Conservation (phyloP, 1,284 basidiomycete species). For the Boletus albobrunnescens region DNA sequence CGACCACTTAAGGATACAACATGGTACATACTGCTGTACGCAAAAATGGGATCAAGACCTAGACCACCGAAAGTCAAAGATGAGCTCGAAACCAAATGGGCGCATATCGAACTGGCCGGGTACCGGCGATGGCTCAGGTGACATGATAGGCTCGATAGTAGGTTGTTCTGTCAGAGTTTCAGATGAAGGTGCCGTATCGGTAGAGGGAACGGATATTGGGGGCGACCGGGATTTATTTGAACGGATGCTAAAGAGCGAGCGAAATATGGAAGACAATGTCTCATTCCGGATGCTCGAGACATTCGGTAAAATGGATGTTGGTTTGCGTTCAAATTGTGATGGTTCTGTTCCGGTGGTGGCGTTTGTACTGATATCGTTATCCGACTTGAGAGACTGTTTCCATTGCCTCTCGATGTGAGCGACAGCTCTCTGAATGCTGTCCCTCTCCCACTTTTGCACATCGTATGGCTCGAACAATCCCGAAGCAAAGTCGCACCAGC, state of each 20-base stretch:
- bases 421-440: slow-evolving; percentile 51
- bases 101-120: slow-evolving; percentile 65
- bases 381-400: slow-evolving; percentile 23
- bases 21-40: slow-evolving; percentile 17
- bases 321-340: neutral
- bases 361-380: slow-evolving; percentile 7
- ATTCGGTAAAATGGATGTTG: slow-evolving; percentile 5
- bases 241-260: slow-evolving; percentile 20
- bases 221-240: slow-evolving; percentile 3
- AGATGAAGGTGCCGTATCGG: slow-evolving; percentile 1
- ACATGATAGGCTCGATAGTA: slow-evolving; percentile 1
- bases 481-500: slow-evolving; percentile 72
- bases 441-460: slow-evolving; percentile 63
- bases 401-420: slow-evolving; percentile 44
- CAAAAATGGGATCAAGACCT: slow-evolving; percentile 20
- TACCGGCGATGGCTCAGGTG: slow-evolving; percentile 24
- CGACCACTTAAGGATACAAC: slow-evolving; percentile 22
- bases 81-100: slow-evolving; percentile 64
- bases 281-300: slow-evolving; percentile 12
- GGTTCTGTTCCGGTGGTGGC: slow-evolving; percentile 12
- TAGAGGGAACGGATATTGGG: neutral
- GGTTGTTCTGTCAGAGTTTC: slow-evolving; percentile 5
- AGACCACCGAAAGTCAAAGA: slow-evolving; percentile 70
- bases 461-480: slow-evolving; percentile 71
- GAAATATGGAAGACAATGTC: slow-evolving; percentile 22